Percentiles rank a stretch among this genome's conserved stretches.
phyloP scores from a whole-genome alignment of 2,329 filamentous ascomycete genomes.

The Talaromyces sp. region DNA sequence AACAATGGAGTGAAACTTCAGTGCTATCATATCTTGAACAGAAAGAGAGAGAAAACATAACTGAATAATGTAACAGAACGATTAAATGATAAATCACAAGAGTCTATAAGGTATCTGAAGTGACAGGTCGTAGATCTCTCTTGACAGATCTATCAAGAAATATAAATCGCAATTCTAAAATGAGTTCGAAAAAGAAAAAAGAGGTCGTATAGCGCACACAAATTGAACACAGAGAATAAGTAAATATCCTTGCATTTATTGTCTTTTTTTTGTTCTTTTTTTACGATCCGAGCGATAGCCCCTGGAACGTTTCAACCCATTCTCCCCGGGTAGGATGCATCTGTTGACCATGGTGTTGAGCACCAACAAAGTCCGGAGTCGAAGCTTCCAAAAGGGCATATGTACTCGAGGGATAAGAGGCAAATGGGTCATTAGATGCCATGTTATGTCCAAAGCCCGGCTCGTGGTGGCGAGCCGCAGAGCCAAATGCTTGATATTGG shows the following conservation, averaged over 20 bases:
- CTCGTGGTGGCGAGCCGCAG: slow-evolving; percentile 28
- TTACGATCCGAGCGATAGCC: slow-evolving; percentile 63
- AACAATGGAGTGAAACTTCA: not conserved
- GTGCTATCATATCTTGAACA: not conserved
- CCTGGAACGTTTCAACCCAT: slow-evolving; percentile 63
- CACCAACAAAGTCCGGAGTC: slow-evolving; percentile 4
- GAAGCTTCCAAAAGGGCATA: slow-evolving; percentile 27
- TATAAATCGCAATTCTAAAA: slow-evolving; percentile 19
- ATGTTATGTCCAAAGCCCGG: slow-evolving; percentile 21
- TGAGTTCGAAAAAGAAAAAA: not conserved
- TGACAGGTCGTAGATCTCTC: slow-evolving; percentile 22
- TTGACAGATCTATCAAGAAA: slow-evolving; percentile 18
- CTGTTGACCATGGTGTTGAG: slow-evolving; percentile 11
- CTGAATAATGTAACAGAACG: not conserved
- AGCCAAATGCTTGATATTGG: slow-evolving; percentile 27
- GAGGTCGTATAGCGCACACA: slow-evolving; percentile 2
- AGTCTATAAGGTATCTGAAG: slow-evolving; percentile 28
- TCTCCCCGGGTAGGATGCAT: slow-evolving; percentile 42
- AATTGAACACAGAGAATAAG: not conserved
- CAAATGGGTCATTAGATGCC: slow-evolving; percentile 32
- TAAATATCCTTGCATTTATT: not conserved
- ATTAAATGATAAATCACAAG: slow-evolving; percentile 14
- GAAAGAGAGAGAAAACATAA: not conserved
- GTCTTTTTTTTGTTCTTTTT: not conserved
- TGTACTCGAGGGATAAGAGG: slow-evolving; percentile 27